phyloP scores from a whole-genome alignment of 176 grass and related monocot species.

The Typha latifolia region DNA sequence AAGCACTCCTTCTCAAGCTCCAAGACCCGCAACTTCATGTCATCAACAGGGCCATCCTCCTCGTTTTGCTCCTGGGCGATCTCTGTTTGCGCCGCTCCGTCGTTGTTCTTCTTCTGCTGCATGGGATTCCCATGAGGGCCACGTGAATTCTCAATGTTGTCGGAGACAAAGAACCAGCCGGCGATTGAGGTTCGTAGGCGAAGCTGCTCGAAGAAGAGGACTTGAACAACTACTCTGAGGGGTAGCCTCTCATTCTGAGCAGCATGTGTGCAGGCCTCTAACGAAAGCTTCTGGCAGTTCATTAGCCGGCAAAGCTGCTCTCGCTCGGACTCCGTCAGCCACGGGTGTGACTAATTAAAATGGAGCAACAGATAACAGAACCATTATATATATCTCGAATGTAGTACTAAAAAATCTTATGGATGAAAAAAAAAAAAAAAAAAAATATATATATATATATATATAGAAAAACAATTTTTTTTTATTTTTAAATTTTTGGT shows the following conservation, averaged over 20 bases:
- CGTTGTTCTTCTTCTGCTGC: slow-evolving; percentile 31
- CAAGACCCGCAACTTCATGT: slow-evolving; percentile 37
- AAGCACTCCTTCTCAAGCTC: slow-evolving; percentile 69
- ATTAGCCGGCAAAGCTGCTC: slow-evolving; percentile 74
- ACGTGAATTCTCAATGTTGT: slow-evolving; percentile 32
- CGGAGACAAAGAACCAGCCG: slow-evolving; percentile 55
- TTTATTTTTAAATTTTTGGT: too few relatives aligned
- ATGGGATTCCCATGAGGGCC: slow-evolving; percentile 21
- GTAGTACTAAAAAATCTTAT: neutral
- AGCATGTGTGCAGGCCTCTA: slow-evolving; percentile 65
- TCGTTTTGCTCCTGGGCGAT: slow-evolving; percentile 8
- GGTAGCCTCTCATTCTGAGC: slow-evolving; percentile 72
- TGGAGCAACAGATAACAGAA: neutral
- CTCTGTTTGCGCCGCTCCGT: neutral
- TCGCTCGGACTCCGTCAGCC: slow-evolving; percentile 56
- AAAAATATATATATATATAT: too few relatives aligned
- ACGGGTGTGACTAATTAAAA: slow-evolving; percentile 47
- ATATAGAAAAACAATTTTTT: too few relatives aligned
- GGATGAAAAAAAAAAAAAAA: neutral
- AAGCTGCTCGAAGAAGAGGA: slow-evolving; percentile 83
- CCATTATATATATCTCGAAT: neutral
- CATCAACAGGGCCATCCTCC: slow-evolving; percentile 14
- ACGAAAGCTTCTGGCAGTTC: slow-evolving; percentile 70
- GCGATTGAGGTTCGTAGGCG: slow-evolving; percentile 67
- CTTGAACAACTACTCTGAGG: slow-evolving; percentile 65